Evolutionary conservation across 192 early-diverging fungal genomes (phyloP).

Genomic region (Entomortierella beljakovae): DNA sequence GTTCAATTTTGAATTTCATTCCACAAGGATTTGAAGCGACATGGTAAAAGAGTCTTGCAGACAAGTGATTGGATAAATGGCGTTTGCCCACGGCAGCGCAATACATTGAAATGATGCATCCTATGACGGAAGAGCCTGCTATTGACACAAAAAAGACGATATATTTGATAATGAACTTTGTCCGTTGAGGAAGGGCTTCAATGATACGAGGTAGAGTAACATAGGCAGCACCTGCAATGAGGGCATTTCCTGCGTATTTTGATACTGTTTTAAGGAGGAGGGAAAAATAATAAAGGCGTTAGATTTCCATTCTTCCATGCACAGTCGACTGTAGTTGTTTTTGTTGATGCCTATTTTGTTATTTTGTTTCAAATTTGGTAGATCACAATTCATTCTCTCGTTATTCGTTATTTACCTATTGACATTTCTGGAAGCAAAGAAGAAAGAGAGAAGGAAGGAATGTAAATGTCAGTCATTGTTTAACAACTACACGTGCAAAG

Average conservation of each 20-base stretch:
- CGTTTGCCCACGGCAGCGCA: slow-evolving; percentile 67
- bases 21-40: slow-evolving; percentile 65
- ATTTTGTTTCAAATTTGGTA: too few species aligned
- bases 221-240: background rate
- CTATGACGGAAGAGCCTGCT: slow-evolving; percentile 55
- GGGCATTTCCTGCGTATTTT: background rate
- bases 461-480: too few species aligned
- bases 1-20: slow-evolving; percentile 69
- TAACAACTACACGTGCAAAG: too few species aligned
- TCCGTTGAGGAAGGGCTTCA: slow-evolving; percentile 9
- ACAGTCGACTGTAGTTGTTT: too few species aligned
- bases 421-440: too few species aligned
- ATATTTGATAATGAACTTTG: slow-evolving; percentile 27
- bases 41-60: slow-evolving; percentile 64
- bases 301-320: background rate
- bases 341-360: too few species aligned
- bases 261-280: background rate
- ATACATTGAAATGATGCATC: slow-evolving; percentile 65
- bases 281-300: background rate
- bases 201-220: slow-evolving; percentile 14
- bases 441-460: too few species aligned
- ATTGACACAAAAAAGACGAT: slow-evolving; percentile 26
- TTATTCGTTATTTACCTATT: too few species aligned
- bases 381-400: too few species aligned
- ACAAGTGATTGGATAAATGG: slow-evolving; percentile 69